A percentile compares a stretch with the other conserved stretches of the same genome.
Conservation (phyloP, 371 early-diverging fungal genomes). For the Mucor lusitanicus region DNA sequence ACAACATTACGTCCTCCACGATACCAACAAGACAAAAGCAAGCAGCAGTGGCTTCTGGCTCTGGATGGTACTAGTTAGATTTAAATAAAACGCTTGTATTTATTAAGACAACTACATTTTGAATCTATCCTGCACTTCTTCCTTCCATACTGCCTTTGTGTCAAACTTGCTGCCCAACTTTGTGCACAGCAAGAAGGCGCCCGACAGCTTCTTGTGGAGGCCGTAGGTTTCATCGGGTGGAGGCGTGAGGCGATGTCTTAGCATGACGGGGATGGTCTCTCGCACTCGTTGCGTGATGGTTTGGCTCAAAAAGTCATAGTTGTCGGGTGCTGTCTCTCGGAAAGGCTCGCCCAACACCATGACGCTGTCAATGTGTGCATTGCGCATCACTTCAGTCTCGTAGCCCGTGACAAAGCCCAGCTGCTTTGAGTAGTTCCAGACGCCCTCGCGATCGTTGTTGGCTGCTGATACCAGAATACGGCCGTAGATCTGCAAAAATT, state of each 20-base stretch:
- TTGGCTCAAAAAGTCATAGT: constrained; percentile 81
- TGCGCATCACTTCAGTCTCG: constrained; percentile 85
- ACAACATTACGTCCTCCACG: constrained; percentile 46
- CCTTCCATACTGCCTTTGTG: constrained; percentile 64
- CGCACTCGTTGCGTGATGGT: constrained; percentile 83
- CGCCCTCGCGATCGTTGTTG: constrained; percentile 72
- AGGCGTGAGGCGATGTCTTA: constrained; percentile 90
- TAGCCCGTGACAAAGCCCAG: constrained; percentile 94
- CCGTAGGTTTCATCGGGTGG: constrained; percentile 97
- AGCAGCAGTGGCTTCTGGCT: background rate
- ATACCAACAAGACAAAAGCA: constrained; percentile 13
- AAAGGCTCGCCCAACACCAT: constrained; percentile 91
- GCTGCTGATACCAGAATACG: constrained; percentile 78
- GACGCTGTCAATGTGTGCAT: constrained; percentile 90
- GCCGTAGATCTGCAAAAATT: constrained; percentile 80
- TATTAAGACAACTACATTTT: background rate
- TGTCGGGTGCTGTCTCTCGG: constrained; percentile 46
- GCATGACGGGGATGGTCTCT: constrained; percentile 92
- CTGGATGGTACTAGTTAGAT: constrained; percentile 7
- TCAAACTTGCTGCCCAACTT: constrained; percentile 81
- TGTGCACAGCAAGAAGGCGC: constrained; percentile 91
- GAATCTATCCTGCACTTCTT: constrained; percentile 37
- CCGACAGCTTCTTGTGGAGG: constrained; percentile 93
- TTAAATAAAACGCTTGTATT: background rate
- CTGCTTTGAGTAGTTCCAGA: constrained; percentile 73